phyloP scores from a whole-genome alignment of 163 green algal species.

The Prototheca wickerhamii region DNA sequence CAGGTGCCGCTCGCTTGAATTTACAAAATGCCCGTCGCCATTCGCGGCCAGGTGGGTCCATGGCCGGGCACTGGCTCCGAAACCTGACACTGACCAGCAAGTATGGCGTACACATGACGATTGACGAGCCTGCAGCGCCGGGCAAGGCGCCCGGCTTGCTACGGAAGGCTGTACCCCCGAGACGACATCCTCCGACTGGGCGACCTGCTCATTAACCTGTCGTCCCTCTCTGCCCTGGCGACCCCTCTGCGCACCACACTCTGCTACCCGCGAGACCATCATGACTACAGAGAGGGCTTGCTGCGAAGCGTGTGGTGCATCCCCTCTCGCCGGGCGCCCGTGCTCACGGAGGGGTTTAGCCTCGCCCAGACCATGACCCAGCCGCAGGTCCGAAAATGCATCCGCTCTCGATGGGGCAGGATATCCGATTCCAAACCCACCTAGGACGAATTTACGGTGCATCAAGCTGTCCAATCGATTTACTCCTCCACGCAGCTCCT shows the following conservation, averaged over 20 bases:
- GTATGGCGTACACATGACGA: background rate
- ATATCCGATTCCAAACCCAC: too few relatives aligned
- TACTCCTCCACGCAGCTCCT: background rate
- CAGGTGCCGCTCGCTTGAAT: too few relatives aligned
- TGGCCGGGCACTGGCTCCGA: too few relatives aligned
- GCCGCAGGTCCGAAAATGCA: too few relatives aligned
- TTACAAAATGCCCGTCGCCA: too few relatives aligned
- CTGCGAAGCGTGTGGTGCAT: slow-evolving; percentile 19
- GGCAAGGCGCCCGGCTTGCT: slow-evolving; percentile 10
- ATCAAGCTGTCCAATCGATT: too few relatives aligned
- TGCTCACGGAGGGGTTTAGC: slow-evolving; percentile 18
- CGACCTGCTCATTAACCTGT: slow-evolving; percentile 17
- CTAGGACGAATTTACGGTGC: too few relatives aligned
- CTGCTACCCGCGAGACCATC: slow-evolving; percentile 12
- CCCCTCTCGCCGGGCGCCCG: background rate
- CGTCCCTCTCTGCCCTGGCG: slow-evolving; percentile 6
- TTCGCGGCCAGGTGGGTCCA: too few relatives aligned
- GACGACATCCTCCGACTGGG: slow-evolving; percentile 9
- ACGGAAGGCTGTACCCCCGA: slow-evolving; percentile 7
- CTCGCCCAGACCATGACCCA: slow-evolving; percentile 10
- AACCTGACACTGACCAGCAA: background rate
- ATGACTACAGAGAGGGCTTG: slow-evolving; percentile 10
- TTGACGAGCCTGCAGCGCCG: background rate
- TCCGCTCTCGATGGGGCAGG: too few relatives aligned
- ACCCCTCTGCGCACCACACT: slow-evolving; percentile 7